phyloP scores from a whole-genome alignment of 371 early-diverging fungal species.

The Mortierella sp. region DNA sequence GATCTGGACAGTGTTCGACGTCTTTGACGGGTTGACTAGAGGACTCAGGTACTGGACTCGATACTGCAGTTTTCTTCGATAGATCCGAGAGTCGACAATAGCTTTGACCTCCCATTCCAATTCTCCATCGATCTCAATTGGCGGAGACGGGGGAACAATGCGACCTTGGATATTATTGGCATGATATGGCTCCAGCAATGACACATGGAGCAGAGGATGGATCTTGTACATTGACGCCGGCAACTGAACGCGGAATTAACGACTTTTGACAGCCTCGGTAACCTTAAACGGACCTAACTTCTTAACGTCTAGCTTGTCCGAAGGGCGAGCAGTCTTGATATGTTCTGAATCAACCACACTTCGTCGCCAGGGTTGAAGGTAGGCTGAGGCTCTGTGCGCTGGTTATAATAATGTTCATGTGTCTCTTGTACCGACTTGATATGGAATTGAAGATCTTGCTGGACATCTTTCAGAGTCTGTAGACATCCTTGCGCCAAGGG shows the following conservation, averaged over 20 bases:
- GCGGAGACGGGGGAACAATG: constrained; percentile 21
- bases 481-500: constrained; percentile 6
- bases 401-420: constrained; percentile 15
- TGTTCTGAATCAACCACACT: constrained; percentile 45
- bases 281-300: constrained; percentile 53
- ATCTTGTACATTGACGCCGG: constrained; percentile 34
- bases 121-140: constrained; percentile 47
- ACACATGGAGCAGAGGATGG: constrained; percentile 57
- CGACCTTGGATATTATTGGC: constrained; percentile 36
- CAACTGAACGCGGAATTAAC: constrained; percentile 42
- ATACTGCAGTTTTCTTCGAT: constrained; percentile 38
- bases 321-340: constrained; percentile 20
- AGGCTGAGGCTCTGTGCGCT: constrained; percentile 14
- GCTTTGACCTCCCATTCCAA: constrained; percentile 55
- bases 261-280: constrained; percentile 20
- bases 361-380: constrained; percentile 40
- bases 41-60: constrained; percentile 7
- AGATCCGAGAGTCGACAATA: constrained; percentile 36
- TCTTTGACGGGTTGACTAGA: neutral
- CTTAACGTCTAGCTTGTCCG: constrained; percentile 3
- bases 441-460: constrained; percentile 11
- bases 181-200: constrained; percentile 25
- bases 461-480: constrained; percentile 1
- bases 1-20: neutral
- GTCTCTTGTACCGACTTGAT: constrained; percentile 6